Conservation (phyloP, 169 alveolate genomes). For the Eimeria falciformis region DNA sequence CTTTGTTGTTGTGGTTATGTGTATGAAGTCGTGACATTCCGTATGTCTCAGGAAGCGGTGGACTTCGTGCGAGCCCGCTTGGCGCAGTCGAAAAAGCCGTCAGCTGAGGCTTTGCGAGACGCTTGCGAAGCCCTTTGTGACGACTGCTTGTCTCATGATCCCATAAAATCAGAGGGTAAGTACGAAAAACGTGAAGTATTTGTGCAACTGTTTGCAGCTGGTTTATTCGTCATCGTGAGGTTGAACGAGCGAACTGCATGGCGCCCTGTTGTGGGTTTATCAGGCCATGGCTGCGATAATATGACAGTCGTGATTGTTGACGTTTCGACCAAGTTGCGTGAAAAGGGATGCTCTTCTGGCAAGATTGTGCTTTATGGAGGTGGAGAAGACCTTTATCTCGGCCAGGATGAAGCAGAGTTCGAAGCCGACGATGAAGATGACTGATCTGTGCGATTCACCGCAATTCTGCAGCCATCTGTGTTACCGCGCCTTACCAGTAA, state of each 20-base stretch:
- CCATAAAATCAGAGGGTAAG: slow-evolving; percentile 64
- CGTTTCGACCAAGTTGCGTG: neutral
- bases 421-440: slow-evolving; percentile 61
- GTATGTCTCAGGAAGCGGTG: slow-evolving; percentile 66
- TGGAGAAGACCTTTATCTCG: slow-evolving; percentile 42
- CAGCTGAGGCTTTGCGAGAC: slow-evolving; percentile 13
- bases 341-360: neutral
- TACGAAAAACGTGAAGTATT: too few species aligned
- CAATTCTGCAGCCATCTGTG: too few species aligned
- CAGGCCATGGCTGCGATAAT: slow-evolving; percentile 73
- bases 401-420: slow-evolving; percentile 48
- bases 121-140: slow-evolving; percentile 66
- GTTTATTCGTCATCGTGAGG: too few species aligned
- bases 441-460: too few species aligned
- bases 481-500: too few species aligned
- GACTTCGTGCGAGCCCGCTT: slow-evolving; percentile 57
- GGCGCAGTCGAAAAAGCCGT: neutral
- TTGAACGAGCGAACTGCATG: too few species aligned
- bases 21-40: too few species aligned
- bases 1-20: too few species aligned
- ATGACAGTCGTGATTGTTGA: slow-evolving; percentile 61
- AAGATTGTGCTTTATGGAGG: slow-evolving; percentile 41
- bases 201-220: too few species aligned
- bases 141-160: slow-evolving; percentile 55
- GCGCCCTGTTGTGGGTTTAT: neutral